Base-by-base conservation (phyloP, 2,329 filamentous ascomycete species). In the Xylariaceae sp. region DNA sequence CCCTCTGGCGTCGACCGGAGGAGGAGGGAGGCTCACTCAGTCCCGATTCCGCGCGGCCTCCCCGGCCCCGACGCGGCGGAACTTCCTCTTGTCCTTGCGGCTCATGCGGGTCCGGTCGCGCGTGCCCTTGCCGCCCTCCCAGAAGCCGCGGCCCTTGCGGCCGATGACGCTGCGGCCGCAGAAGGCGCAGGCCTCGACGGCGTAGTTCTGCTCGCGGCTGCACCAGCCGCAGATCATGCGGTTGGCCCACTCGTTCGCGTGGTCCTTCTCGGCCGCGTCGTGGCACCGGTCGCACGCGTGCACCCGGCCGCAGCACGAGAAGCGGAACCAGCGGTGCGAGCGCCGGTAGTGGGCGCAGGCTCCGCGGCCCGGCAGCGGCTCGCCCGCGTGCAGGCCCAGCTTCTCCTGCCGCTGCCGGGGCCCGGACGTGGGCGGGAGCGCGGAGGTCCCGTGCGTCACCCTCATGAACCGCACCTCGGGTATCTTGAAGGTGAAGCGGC, bases 81-180 rank as follows among this genome's bases (percentile, higher is more conserved):
- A 78, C 65, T 87, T 87, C 50, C 82, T 70, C 51, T 78, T 78
- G 58, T 87, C 82, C 59, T 86, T 87, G 39, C 78, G 68, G 49
- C 77, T 83, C 84, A 89, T 89, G 49, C 70, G 61, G 19, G 60
- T 62, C 56, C 68, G 74, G 52, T 88, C 82, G 40, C 84, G 66
- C n/a, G 83, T 89, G 2, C 83, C 83, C 55, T 83, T 86, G 2
- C 86, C 86, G 9, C 86, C 86, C 63, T 93, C 86, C 86, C 86
- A 93, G 59, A 88, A 93, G 0, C 86, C 86, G 27, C 55, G 59
- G 3, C 75, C 74, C 51, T 76, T 80, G 43, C 60, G 68, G 0
- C 83, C 78, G 33, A 88, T 70, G 10, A 92, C 71, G 31, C 70
- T 73, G 21, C 78, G 66, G 31, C 80, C 81, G 52, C 86, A 93